Conservation (phyloP, 164 flowering plant species). For the Chimonanthus praecox region DNA sequence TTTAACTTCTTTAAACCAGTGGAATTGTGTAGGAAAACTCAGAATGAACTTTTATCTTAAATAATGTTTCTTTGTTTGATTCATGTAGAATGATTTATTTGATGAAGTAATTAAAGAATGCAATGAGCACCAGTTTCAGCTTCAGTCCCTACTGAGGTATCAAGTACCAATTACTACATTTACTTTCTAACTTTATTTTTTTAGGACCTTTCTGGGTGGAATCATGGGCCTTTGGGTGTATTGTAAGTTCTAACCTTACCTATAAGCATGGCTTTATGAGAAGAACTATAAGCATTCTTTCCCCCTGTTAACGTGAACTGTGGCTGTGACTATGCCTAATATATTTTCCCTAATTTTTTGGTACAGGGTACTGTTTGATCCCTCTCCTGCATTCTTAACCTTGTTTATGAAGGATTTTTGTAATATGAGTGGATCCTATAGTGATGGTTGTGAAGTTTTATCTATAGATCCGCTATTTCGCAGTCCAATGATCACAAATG, state of each 20-base stretch:
- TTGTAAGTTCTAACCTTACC: background rate
- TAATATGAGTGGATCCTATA: too few species aligned
- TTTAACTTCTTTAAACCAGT: background rate
- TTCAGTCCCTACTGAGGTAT: constrained; percentile 73
- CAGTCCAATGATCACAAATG: too few species aligned
- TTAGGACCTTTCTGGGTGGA: too few species aligned
- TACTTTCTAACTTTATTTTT: background rate
- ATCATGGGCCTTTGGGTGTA: too few species aligned
- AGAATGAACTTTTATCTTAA: background rate
- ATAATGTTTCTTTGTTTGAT: constrained; percentile 12
- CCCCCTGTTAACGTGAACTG: background rate
- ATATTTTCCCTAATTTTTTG: too few species aligned
- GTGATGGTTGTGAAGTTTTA: too few species aligned
- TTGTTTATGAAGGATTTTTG: too few species aligned
- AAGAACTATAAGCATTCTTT: background rate
- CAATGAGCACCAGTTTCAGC: constrained; percentile 50
- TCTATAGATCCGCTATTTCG: too few species aligned
- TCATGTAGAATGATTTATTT: constrained; percentile 45
- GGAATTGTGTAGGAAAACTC: background rate
- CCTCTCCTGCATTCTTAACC: too few species aligned
- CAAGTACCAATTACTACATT: background rate
- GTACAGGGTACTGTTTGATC: too few species aligned
- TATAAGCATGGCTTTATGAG: background rate
- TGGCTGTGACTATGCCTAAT: background rate
- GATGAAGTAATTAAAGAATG: constrained; percentile 75